Evolutionary conservation across 2,329 filamentous ascomycete species (phyloP), one percentile per base, ranked within the genome.

Genomic region (Fusarium redolens): DNA sequence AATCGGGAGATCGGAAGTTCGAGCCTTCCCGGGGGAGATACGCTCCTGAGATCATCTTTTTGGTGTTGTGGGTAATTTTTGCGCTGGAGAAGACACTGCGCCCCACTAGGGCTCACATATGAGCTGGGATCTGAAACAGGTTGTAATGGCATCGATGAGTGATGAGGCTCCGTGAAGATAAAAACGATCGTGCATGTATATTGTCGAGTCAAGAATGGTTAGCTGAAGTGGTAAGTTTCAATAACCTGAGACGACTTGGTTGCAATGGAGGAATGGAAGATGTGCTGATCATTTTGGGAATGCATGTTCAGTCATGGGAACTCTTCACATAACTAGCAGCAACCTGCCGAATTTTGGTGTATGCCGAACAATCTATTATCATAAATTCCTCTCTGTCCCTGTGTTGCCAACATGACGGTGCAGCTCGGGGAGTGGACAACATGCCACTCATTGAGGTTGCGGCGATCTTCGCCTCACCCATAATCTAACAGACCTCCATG

Each of bases 391-490:
- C 33, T 35, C 15, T 35, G 33, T 35, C 14, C 5, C 5, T 15
- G 33, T 35, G 17, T 14, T 18, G n/a, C 28, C 28, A 43, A 35
- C 20, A 45, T 37, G 1, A 18, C 12, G 41, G 22, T 15, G n/a
- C n/a, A 63, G 25, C 30, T 20, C 14, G 17, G 1, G 20, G n/a
- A 31, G 7, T 28, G 22, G 30, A 8, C 28, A 18, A 33, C 6
- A 17, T 52, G 20, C 12, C 17, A 22, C 17, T 58, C 44, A 75
- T 56, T 73, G 51, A 30, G 40, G 65, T 35, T 59, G 20, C 5
- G 48, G 31, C 11, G 63, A 31, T 35, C 79, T 76, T 59, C 79
- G 75, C 70, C 68, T 81, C 25, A 82, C 75, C 81, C 82, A 83
- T 5, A 80, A 79, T 40, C 75, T 78, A 25, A 81, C 64, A 2